Evolutionary conservation across 2,329 filamentous ascomycete genomes (phyloP).

Genomic region (Cryphonectria naterciae): DNA sequence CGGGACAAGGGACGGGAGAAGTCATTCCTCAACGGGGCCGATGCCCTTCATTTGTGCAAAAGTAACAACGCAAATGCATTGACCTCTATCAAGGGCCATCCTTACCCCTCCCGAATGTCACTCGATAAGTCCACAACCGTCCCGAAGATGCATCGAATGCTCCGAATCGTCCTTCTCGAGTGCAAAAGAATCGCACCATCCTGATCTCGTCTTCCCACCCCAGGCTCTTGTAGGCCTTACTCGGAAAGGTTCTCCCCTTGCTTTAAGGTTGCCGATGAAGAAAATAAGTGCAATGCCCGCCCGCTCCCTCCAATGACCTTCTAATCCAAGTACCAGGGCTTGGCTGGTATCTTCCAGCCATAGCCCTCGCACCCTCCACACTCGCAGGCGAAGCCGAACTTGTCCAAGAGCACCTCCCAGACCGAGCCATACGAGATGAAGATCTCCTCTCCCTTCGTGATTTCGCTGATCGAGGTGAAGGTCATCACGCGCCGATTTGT

Average conservation of each 20-base stretch:
- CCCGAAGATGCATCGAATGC: neutral
- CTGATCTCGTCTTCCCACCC: neutral
- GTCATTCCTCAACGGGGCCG: neutral
- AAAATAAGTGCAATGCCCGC: neutral
- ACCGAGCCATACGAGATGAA: slow-evolving; percentile 53
- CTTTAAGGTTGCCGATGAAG: neutral
- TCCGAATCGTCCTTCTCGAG: neutral
- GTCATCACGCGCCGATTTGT: slow-evolving; percentile 40
- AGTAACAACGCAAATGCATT: neutral
- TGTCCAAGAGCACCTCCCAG: slow-evolving; percentile 43
- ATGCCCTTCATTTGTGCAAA: neutral
- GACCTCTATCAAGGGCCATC: neutral
- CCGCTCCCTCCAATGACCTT: neutral
- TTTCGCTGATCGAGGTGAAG: slow-evolving; percentile 43
- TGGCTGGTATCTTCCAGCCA: slow-evolving; percentile 2
- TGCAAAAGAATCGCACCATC: neutral
- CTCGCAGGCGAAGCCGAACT: slow-evolving; percentile 57
- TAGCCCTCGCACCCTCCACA: slow-evolving; percentile 50
- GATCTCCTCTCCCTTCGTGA: slow-evolving; percentile 52
- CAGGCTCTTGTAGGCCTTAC: neutral
- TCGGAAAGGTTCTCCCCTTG: neutral
- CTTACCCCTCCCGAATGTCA: neutral
- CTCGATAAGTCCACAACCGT: neutral
- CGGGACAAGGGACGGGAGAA: neutral
- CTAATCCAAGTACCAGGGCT: neutral